These are phyloP conservation scores for Colletotrichum shisoi DNA, from an alignment of 2,329 filamentous ascomycete genomes.

Conservation along the genomic window DNA sequence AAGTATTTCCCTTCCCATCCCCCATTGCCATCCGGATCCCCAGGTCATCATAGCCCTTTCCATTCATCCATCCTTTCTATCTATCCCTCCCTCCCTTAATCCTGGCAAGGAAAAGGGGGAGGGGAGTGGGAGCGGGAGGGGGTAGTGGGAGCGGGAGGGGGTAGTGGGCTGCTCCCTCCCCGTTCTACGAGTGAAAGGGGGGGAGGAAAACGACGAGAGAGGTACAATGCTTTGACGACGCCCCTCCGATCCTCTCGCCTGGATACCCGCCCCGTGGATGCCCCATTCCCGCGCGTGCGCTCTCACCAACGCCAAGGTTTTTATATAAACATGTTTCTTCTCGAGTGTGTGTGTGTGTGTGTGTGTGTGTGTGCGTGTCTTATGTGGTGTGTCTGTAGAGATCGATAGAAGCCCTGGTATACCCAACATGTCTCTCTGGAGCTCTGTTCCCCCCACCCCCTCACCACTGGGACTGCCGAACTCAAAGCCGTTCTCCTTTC, in stretches of 20 bases:
- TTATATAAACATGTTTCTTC: not conserved
- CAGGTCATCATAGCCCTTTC: not conserved
- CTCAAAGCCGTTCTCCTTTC: not conserved
- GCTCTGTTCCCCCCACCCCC: too few relatives aligned
- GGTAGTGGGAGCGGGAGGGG: too few relatives aligned
- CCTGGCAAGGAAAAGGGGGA: not conserved
- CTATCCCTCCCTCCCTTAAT: not conserved
- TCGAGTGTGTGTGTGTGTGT: not conserved
- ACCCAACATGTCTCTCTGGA: not conserved
- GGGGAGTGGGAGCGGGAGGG: too few relatives aligned
- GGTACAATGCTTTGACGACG: not conserved
- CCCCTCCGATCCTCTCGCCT: conserved; percentile 8
- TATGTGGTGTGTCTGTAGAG: not conserved
- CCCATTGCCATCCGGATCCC: too few relatives aligned
- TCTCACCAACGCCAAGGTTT: conserved; percentile 5
- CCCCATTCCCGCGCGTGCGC: conserved; percentile 6
- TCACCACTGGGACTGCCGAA: not conserved
- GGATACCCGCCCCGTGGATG: conserved; percentile 1
- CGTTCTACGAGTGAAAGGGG: too few relatives aligned
- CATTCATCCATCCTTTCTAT: not conserved
- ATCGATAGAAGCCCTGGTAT: not conserved
- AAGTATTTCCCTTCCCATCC: too few relatives aligned
- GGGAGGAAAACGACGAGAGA: not conserved
- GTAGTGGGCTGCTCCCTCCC: too few relatives aligned
- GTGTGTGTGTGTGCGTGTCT: not conserved